phyloP scores from a whole-genome alignment of 371 early-diverging fungal species.

The Mucor sp. region DNA sequence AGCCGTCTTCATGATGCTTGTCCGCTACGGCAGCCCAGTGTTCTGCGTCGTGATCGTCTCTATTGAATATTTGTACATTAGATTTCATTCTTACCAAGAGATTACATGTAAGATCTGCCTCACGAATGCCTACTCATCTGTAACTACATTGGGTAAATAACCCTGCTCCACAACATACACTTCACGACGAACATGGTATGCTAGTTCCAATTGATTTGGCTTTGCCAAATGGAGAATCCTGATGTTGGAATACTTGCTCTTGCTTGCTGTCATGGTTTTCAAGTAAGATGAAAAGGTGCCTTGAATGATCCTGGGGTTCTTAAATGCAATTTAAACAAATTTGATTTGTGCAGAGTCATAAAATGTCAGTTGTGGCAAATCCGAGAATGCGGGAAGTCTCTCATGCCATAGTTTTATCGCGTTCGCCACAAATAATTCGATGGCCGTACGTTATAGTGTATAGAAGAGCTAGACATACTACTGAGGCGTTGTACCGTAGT shows the following conservation, averaged over 20 bases:
- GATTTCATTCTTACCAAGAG: not conserved
- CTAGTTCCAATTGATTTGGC: not conserved
- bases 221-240: not conserved
- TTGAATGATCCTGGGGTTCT: not conserved
- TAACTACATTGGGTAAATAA: slow-evolving; percentile 29
- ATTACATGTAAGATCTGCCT: no score
- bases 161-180: slow-evolving; percentile 44
- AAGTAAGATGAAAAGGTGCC: not conserved
- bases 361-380: not conserved
- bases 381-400: not conserved
- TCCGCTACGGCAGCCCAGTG: slow-evolving; percentile 37
- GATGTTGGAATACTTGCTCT: not conserved
- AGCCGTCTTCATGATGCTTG: not conserved
- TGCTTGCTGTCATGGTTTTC: not conserved
- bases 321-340: not conserved
- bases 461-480: no score
- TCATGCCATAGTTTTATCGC: not conserved
- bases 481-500: no score
- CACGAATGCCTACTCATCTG: slow-evolving; percentile 31
- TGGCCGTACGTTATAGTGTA: no score
- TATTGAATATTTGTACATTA: not conserved
- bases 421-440: no score
- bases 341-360: not conserved
- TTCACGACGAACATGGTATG: not conserved
- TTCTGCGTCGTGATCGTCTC: not conserved